Conservation (phyloP, 2,329 filamentous ascomycete genomes). For the Zasmidium cellare region DNA sequence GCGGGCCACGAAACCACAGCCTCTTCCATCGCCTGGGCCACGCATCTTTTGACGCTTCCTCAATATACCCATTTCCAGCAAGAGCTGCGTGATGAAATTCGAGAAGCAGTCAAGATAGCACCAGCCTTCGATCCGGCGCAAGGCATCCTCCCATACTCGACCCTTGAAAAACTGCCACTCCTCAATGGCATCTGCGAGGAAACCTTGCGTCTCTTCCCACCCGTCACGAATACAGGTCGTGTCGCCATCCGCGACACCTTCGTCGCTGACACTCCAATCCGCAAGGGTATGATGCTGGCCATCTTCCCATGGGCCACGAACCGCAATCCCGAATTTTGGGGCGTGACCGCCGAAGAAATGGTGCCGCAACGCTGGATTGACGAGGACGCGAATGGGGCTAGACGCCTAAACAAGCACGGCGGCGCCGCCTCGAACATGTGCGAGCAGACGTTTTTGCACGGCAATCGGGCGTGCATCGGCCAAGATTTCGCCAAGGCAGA, state of each 20-base stretch:
- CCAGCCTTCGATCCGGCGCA: conserved; percentile 7
- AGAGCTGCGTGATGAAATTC: conserved; percentile 67
- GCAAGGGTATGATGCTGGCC: conserved; percentile 35
- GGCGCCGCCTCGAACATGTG: conserved; percentile 32
- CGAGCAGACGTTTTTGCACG: conserved; percentile 40
- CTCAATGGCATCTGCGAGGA: conserved; percentile 44
- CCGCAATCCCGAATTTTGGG: conserved; percentile 40
- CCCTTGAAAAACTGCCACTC: conserved; percentile 39
- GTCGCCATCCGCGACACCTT: conserved; percentile 4
- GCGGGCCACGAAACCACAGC: conserved; percentile 73
- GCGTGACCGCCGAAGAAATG: conserved; percentile 34
- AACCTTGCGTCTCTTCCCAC: conserved; percentile 9
- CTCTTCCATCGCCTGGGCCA: conserved; percentile 68
- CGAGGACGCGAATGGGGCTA: background rate
- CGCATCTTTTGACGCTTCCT: conserved; percentile 62
- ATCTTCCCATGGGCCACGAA: conserved; percentile 43
- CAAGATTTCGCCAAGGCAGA: conserved; percentile 11
- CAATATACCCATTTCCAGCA: conserved; percentile 60
- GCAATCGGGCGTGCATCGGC: conserved; percentile 13
- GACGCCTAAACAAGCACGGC: conserved; percentile 2
- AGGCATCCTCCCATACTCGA: too few species aligned
- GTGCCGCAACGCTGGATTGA: conserved; percentile 24
- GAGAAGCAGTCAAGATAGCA: conserved; percentile 30
- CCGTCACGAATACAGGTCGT: conserved; percentile 7
- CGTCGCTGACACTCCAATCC: conserved; percentile 32